Percentiles rank a stretch among this genome's conserved stretches.
phyloP scores from a whole-genome alignment of 495 filamentous ascomycete species.

The Xylona heveae region DNA sequence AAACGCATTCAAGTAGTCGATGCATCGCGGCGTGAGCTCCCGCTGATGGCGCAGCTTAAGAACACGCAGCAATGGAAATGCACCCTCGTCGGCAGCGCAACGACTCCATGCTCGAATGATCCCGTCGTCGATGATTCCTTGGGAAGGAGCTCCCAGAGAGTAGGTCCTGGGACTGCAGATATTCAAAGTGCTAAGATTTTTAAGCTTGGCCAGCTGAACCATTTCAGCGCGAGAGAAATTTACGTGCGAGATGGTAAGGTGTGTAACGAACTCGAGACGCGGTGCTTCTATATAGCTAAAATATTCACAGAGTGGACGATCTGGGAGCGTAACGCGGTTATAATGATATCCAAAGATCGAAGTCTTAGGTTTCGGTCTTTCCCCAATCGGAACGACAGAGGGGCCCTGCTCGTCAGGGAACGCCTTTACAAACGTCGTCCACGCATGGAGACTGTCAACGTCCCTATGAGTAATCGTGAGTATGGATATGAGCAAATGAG shows the following conservation, averaged over 20 bases:
- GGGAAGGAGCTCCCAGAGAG: neutral
- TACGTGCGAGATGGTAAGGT: constrained; percentile 10
- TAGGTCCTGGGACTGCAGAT: constrained; percentile 5
- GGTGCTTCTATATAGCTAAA: constrained; percentile 7
- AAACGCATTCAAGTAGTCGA: constrained; percentile 9
- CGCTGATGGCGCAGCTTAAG: constrained; percentile 7
- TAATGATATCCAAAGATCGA: constrained; percentile 4
- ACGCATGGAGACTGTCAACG: constrained; percentile 11
- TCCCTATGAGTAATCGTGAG: no score
- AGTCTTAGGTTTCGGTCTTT: no score
- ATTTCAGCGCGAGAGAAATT: constrained; percentile 7
- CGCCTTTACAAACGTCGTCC: constrained; percentile 10
- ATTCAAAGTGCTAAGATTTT: constrained; percentile 11
- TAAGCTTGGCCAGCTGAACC: constrained; percentile 8
- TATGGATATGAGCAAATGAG: no score
- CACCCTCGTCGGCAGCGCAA: constrained; percentile 6
- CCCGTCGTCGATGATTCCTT: constrained; percentile 8
- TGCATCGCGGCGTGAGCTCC: constrained; percentile 7
- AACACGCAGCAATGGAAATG: constrained; percentile 10
- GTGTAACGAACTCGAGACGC: constrained; percentile 9
- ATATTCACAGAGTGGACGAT: constrained; percentile 6
- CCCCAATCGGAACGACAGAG: no score
- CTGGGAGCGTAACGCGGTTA: constrained; percentile 5
- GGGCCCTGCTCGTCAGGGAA: constrained; percentile 7
- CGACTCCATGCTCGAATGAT: constrained; percentile 12